phyloP scores from a whole-genome alignment of 2,329 filamentous ascomycete genomes.

The Apiospora marii region DNA sequence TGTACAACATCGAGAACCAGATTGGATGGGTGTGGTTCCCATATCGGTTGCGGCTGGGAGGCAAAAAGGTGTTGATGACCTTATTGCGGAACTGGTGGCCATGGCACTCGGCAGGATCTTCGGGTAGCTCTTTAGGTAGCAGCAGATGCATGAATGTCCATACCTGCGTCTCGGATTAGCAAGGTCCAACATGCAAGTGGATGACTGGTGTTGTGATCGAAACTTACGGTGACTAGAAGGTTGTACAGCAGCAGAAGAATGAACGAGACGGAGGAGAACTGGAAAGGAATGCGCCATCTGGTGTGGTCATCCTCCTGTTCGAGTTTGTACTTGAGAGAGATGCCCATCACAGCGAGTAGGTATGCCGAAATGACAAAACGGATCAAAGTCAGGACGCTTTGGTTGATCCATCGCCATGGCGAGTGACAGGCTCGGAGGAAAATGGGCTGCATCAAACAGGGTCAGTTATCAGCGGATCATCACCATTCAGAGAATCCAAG shows the following conservation, averaged over 20 bases:
- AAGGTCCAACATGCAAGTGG: neutral
- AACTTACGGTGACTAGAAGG: constrained; percentile 54
- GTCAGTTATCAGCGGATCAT: neutral
- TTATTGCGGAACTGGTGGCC: constrained; percentile 46
- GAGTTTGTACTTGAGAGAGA: constrained; percentile 56
- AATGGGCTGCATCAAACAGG: constrained; percentile 49
- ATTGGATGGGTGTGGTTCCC: constrained; percentile 41
- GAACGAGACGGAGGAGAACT: constrained; percentile 57
- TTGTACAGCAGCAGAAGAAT: constrained; percentile 55
- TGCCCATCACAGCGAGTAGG: constrained; percentile 49
- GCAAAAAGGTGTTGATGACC: constrained; percentile 52
- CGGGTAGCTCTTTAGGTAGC: constrained; percentile 49
- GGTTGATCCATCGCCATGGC: constrained; percentile 56
- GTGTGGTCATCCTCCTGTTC: constrained; percentile 49
- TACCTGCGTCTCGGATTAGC: constrained; percentile 42
- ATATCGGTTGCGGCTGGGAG: constrained; percentile 52
- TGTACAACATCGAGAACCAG: constrained; percentile 60
- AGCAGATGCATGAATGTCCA: constrained; percentile 63
- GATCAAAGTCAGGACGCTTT: constrained; percentile 53
- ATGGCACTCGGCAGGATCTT: constrained; percentile 36
- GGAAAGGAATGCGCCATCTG: constrained; percentile 54
- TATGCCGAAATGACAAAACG: constrained; percentile 53
- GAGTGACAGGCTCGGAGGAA: constrained; percentile 61
- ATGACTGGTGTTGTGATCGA: neutral
- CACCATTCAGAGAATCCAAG: neutral